Evolutionary conservation across 1,139 yeast species (phyloP), one percentile per base, ranked within the genome.

Genomic region (Suhomyces atakaporum): DNA sequence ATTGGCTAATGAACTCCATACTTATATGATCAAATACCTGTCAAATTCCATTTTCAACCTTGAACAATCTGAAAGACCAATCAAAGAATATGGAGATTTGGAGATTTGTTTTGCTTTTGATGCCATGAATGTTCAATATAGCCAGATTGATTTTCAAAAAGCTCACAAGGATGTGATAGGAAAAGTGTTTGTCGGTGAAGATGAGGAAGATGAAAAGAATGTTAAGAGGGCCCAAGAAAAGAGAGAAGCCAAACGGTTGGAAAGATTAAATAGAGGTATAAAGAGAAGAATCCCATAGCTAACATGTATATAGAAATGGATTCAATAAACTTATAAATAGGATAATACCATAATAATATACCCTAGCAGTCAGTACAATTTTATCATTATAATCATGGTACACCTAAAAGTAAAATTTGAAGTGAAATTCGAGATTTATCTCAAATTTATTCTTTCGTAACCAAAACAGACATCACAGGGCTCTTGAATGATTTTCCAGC

Each of bases 41-140:
- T 43, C 50, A 5, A 34, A 38, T 3, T 55, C 63, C 8, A 60
- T 65, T n/a, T 65, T 63, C 40, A 29, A 33, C 4, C 38, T 50
- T 25, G 56, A 51, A 11, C 44, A 42, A 11, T 11, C 16, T 6
- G 16, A 35, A 3, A 40, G 36, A 16, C 43, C 44, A 3, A 36
- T 41, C 8, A 49, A 46, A 32, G 34, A 41, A 1, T 62, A 57
- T 35, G 58, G 56, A 5, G 66, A 69, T 13, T 39, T 69, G 37
- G 60, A 65, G 19, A 58, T 69, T 13, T 59, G 71, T 33, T 69
- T 62, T 49, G 76, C 74, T 1, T 69, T 65, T 44, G 77, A 71
- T 47, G 53, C 62, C 42, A 65, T 69, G 68, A 60, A 57, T 24
- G 54, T 68, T 4, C 48, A 62, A 29, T 59, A 56, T 38, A 50